phyloP scores from a whole-genome alignment of 2,329 filamentous ascomycete species.

The Fusarium sp. region DNA sequence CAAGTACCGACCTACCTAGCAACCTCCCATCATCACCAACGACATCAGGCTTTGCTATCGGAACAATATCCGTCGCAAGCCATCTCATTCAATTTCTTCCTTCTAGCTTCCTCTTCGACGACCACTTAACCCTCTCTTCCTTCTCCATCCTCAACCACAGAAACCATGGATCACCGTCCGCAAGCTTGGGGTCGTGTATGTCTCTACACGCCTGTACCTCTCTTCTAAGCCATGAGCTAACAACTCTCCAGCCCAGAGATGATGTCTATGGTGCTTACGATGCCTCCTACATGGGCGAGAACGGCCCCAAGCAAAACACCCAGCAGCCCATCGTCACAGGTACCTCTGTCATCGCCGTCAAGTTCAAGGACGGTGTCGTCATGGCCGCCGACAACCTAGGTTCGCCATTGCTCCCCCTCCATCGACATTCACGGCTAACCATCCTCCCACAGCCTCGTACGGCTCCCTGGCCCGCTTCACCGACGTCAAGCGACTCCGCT shows the following conservation, averaged over 20 bases:
- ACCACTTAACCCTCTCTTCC: not conserved
- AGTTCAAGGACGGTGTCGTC: slow-evolving; percentile 96
- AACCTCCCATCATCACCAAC: slow-evolving; percentile 20
- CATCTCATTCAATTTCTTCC: not conserved
- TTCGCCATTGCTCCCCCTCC: slow-evolving; percentile 53
- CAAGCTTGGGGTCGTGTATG: slow-evolving; percentile 79
- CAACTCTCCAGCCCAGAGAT: slow-evolving; percentile 81
- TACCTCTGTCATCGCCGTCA: slow-evolving; percentile 93
- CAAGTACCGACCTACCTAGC: slow-evolving; percentile 12
- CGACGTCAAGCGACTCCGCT: slow-evolving; percentile 92
- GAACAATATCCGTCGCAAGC: not conserved
- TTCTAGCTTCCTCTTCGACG: not conserved
- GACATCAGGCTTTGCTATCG: not conserved
- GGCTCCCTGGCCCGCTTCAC: slow-evolving; percentile 97
- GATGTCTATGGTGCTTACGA: slow-evolving; percentile 97
- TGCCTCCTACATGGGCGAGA: slow-evolving; percentile 80
- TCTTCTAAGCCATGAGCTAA: slow-evolving; percentile 8
- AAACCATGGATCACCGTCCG: slow-evolving; percentile 75
- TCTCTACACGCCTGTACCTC: slow-evolving; percentile 28
- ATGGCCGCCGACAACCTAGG: slow-evolving; percentile 97
- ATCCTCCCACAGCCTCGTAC: slow-evolving; percentile 78
- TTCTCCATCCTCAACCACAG: slow-evolving; percentile 25
- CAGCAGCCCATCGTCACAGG: slow-evolving; percentile 95
- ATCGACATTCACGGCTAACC: slow-evolving; percentile 9
- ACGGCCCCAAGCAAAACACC: slow-evolving; percentile 83